Conservation (phyloP, 306 rosid genomes). For the Medicago ruthenica region DNA sequence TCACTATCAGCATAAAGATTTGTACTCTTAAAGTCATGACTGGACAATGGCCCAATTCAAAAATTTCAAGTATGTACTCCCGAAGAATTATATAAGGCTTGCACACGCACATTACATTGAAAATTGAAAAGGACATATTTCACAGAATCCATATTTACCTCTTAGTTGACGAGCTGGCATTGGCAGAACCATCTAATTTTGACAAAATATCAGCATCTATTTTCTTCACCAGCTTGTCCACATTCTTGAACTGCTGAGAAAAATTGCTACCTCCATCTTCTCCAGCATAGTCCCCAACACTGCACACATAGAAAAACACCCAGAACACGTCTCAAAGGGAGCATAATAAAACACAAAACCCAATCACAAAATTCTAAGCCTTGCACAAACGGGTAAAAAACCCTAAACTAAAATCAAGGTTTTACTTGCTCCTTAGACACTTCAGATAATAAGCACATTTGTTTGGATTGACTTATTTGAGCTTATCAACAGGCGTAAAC, state of each 20-base stretch:
- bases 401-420: slow-evolving; percentile 44
- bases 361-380: neutral
- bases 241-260: slow-evolving; percentile 71
- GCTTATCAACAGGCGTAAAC: too few relatives aligned
- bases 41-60: slow-evolving; percentile 13
- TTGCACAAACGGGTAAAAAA: neutral
- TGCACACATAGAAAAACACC: slow-evolving; percentile 38
- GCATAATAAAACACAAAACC: slow-evolving; percentile 31
- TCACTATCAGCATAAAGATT: slow-evolving; percentile 12
- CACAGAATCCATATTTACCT: slow-evolving; percentile 52
- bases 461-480: too few relatives aligned
- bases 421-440: slow-evolving; percentile 55
- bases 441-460: slow-evolving; percentile 37
- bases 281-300: slow-evolving; percentile 69
- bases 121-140: slow-evolving; percentile 14
- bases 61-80: slow-evolving; percentile 10
- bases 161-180: slow-evolving; percentile 51
- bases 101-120: neutral
- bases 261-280: slow-evolving; percentile 66
- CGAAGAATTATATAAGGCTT: neutral
- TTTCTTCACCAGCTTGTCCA: slow-evolving; percentile 67
- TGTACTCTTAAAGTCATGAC: neutral
- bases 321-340: slow-evolving; percentile 7
- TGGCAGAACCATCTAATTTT: slow-evolving; percentile 60
- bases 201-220: slow-evolving; percentile 60